Percentiles rank a stretch among this genome's conserved stretches.
Evolutionary conservation across 768 basidiomycete genomes (phyloP).

Genomic region (Ephemerocybe angulata): DNA sequence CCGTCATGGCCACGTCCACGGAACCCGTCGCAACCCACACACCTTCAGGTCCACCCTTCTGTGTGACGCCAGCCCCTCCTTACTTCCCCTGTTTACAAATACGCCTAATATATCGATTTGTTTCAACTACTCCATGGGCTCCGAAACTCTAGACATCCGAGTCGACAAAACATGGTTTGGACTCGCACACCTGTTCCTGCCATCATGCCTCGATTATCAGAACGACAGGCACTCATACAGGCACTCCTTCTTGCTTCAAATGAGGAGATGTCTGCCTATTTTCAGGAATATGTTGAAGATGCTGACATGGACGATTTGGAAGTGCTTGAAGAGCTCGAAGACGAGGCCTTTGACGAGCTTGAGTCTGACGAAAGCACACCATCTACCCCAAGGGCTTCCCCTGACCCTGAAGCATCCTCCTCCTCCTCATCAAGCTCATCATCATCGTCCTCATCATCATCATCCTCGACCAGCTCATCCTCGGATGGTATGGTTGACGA

Average conservation of each 20-base stretch:
- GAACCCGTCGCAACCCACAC: too few species aligned
- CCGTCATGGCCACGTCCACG: too few species aligned
- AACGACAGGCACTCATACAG: slow-evolving; percentile 11
- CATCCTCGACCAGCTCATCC: background rate
- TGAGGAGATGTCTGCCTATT: slow-evolving; percentile 6
- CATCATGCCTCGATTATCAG: slow-evolving; percentile 10
- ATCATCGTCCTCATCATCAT: background rate
- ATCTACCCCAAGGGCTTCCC: background rate
- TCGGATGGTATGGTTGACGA: background rate
- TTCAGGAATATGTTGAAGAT: slow-evolving; percentile 3
- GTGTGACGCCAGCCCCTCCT: too few species aligned
- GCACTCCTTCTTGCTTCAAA: slow-evolving; percentile 12
- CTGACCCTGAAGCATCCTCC: background rate
- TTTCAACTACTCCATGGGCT: too few species aligned
- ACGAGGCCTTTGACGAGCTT: background rate
- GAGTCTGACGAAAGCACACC: background rate
- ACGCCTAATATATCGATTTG: too few species aligned
- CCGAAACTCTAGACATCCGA: background rate
- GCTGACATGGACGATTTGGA: background rate
- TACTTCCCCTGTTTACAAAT: too few species aligned
- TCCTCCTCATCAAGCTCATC: slow-evolving; percentile 5
- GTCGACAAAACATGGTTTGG: background rate
- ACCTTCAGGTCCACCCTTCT: too few species aligned
- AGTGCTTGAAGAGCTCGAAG: background rate
- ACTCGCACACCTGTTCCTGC: background rate